phyloP scores from a whole-genome alignment of 805 yeast species.

The Torulaspora microellipsoides region DNA sequence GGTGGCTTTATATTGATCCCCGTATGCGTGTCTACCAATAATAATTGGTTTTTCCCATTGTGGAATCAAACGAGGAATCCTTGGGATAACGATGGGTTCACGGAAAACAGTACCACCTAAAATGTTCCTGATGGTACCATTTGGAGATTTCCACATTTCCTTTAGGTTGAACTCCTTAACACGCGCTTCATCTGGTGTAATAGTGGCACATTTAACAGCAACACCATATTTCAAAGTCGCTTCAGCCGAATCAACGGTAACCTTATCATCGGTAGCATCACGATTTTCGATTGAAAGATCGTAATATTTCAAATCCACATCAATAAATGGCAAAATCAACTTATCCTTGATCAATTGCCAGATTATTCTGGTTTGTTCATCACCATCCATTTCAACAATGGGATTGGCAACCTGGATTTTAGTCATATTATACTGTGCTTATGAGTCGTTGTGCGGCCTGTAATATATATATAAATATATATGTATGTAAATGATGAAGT shows the following conservation, averaged over 20 bases:
- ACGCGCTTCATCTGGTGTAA: slow-evolving; percentile 96
- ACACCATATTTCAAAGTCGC: slow-evolving; percentile 88
- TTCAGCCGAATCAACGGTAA: slow-evolving; percentile 83
- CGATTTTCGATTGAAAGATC: slow-evolving; percentile 85
- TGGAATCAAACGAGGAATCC: slow-evolving; percentile 82
- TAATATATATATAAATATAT: no score
- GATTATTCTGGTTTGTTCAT: slow-evolving; percentile 94
- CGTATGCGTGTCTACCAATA: slow-evolving; percentile 96
- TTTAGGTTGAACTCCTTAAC: slow-evolving; percentile 86
- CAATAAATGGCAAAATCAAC: slow-evolving; percentile 78
- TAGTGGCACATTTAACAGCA: slow-evolving; percentile 96
- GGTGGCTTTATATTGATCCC: slow-evolving; percentile 94
- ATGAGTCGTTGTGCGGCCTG: no score
- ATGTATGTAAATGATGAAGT: no score
- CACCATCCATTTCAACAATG: slow-evolving; percentile 96
- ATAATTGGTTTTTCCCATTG: slow-evolving; percentile 94
- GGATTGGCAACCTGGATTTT: slow-evolving; percentile 83
- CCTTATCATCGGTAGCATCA: slow-evolving; percentile 82
- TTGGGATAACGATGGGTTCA: slow-evolving; percentile 89
- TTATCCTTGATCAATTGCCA: slow-evolving; percentile 88
- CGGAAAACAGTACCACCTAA: slow-evolving; percentile 96
- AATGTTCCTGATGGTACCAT: slow-evolving; percentile 94
- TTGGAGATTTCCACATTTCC: slow-evolving; percentile 97
- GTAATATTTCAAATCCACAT: slow-evolving; percentile 85
- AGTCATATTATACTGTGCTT: slow-evolving; percentile 12